These are phyloP conservation scores for Saccharomycopsis lassenensis DNA, from an alignment of 805 yeast species.

Conservation along the genomic window DNA sequence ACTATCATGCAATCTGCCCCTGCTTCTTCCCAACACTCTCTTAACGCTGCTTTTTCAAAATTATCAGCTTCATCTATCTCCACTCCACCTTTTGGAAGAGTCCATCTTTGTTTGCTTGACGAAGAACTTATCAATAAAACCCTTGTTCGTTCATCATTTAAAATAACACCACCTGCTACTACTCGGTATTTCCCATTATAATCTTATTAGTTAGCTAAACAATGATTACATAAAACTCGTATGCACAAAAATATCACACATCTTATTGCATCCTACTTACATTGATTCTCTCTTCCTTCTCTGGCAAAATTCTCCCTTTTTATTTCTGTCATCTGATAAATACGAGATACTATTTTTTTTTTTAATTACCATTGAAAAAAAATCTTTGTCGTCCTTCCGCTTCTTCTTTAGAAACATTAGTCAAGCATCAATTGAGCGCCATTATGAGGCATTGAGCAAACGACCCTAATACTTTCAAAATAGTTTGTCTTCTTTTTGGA, in stretches of 20 bases:
- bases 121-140: conserved; percentile 75
- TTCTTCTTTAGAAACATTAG: no score
- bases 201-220: no score
- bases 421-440: background rate
- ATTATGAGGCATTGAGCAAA: background rate
- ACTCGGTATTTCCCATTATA: no score
- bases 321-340: no score
- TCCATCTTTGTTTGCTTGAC: conserved; percentile 63
- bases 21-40: conserved; percentile 98
- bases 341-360: no score
- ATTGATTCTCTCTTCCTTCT: no score
- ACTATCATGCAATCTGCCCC: conserved; percentile 67
- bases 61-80: conserved; percentile 64
- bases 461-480: background rate
- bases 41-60: conserved; percentile 42
- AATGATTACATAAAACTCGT: no score
- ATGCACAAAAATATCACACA: no score
- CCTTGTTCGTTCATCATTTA: conserved; percentile 42
- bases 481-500: background rate
- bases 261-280: no score
- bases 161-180: conserved; percentile 86
- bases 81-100: conserved; percentile 92
- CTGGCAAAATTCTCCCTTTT: no score
- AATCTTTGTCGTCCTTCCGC: no score
- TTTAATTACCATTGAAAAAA: no score